Conservation (phyloP, 805 yeast species). For the Candida maltosa region DNA sequence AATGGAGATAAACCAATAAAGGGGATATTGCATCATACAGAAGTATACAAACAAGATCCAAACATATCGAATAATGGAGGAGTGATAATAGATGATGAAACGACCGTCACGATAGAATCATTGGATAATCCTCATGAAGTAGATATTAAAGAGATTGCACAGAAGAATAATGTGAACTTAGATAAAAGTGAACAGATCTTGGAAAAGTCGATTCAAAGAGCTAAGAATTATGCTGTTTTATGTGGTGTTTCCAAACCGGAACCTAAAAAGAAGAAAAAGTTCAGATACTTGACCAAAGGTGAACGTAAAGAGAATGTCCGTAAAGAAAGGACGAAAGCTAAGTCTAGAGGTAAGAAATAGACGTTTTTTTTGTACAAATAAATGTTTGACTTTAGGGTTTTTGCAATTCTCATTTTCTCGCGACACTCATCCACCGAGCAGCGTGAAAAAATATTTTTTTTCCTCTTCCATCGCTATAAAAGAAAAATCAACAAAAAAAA, state of each 20-base stretch:
- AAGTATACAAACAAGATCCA: constrained; percentile 29
- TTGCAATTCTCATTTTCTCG: neutral
- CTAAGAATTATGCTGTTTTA: constrained; percentile 77
- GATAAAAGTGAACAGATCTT: constrained; percentile 65
- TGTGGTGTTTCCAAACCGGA: constrained; percentile 47
- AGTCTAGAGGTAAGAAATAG: constrained; percentile 7
- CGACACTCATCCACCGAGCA: neutral
- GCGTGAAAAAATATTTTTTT: neutral
- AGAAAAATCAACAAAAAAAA: neutral
- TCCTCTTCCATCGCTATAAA: neutral
- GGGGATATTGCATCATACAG: constrained; percentile 47
- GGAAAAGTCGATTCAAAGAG: constrained; percentile 71
- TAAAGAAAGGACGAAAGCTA: constrained; percentile 26
- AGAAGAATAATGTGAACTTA: constrained; percentile 69
- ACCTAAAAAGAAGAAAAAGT: constrained; percentile 49
- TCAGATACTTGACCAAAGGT: constrained; percentile 77
- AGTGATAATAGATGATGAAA: constrained; percentile 44
- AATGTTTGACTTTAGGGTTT: neutral
- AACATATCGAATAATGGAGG: constrained; percentile 12
- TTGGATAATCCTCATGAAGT: constrained; percentile 42
- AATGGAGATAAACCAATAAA: constrained; percentile 12
- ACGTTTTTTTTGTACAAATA: neutral
- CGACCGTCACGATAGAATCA: constrained; percentile 39
- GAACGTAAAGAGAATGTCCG: constrained; percentile 59
- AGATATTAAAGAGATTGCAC: constrained; percentile 45